Evolutionary conservation across 2,329 filamentous ascomycete genomes (phyloP).

Genomic region (Didymella keratinophila): DNA sequence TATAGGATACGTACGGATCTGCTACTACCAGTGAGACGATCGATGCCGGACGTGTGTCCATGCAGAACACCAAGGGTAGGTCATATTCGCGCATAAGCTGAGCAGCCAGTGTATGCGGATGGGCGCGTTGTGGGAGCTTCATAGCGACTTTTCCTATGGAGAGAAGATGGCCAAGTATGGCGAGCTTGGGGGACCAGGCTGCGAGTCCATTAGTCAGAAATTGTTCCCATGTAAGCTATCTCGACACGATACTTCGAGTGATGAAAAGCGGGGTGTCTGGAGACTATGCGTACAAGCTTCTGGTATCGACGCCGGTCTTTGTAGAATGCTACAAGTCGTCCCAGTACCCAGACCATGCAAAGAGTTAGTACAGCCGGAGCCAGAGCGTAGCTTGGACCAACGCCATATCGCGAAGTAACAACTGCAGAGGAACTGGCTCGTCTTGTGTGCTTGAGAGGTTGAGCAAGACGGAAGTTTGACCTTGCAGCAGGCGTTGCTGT

Average conservation of each 20-base stretch:
- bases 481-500: background rate
- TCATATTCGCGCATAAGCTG: conserved; percentile 40
- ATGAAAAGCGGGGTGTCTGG: background rate
- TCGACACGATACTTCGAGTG: background rate
- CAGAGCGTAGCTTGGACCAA: background rate
- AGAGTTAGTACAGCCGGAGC: background rate
- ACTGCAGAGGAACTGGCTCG: background rate
- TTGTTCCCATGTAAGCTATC: background rate
- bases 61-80: conserved; percentile 49
- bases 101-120: conserved; percentile 41
- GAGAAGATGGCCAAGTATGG: conserved; percentile 48
- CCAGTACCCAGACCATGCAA: background rate
- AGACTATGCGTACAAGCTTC: background rate
- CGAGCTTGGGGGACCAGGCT: conserved; percentile 50
- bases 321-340: background rate
- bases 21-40: background rate
- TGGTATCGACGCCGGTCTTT: background rate
- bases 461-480: background rate
- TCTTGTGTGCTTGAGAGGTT: background rate
- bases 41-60: conserved; percentile 42
- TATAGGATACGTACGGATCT: background rate
- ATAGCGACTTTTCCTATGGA: conserved; percentile 44
- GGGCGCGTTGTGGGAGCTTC: conserved; percentile 45
- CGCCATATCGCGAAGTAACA: background rate
- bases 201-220: background rate